phyloP scores from a whole-genome alignment of 2,329 filamentous ascomycete species.

The Emergomyces africanus region DNA sequence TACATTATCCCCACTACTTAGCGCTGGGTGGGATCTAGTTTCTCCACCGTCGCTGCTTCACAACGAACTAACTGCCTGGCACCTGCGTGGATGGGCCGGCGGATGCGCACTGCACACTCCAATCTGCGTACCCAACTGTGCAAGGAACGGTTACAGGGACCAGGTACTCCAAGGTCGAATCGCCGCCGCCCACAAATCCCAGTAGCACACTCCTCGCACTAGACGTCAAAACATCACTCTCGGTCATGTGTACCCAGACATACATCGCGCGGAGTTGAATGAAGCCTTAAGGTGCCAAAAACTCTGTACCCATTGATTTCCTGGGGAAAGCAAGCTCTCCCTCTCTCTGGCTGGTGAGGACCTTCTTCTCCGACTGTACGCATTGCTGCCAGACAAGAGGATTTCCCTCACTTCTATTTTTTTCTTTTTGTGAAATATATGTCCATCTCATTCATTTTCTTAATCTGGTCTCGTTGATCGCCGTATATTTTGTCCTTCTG shows the following conservation, averaged over 20 bases:
- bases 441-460: neutral
- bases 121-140: neutral
- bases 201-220: neutral
- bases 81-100: neutral
- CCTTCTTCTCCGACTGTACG: neutral
- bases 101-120: constrained; percentile 1
- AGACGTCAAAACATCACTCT: constrained; percentile 8
- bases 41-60: constrained; percentile 5
- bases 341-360: constrained; percentile 1
- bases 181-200: neutral
- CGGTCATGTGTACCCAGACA: constrained; percentile 23
- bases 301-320: constrained; percentile 8
- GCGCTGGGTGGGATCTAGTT: constrained; percentile 3
- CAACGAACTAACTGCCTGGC: neutral
- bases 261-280: constrained; percentile 8
- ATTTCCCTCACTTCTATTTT: neutral
- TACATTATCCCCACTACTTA: neutral
- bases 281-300: neutral
- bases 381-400: neutral
- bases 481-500: neutral
- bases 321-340: neutral
- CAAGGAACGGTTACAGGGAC: constrained; percentile 3
- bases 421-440: neutral
- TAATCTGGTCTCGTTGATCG: neutral
- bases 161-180: constrained; percentile 1